Evolutionary conservation across 208 protist genomes (phyloP).

Genomic region (Crithidia sp.): DNA sequence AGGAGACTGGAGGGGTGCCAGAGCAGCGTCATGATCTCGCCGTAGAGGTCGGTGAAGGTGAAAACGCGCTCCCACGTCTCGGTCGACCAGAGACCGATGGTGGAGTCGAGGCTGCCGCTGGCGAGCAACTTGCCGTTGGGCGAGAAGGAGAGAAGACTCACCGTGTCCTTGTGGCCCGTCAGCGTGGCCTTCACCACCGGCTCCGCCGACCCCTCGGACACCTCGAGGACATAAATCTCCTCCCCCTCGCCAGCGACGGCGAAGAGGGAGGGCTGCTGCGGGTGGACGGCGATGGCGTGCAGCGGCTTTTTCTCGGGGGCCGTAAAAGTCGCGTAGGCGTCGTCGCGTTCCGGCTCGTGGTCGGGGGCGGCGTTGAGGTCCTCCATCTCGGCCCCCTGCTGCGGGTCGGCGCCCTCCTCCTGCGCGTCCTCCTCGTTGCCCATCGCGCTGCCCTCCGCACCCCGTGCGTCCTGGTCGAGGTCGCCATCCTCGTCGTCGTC

Average conservation of each 20-base stretch:
- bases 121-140: constrained; percentile 82
- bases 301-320: constrained; percentile 59
- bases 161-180: constrained; percentile 79
- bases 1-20: constrained; percentile 95
- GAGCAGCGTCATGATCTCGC: constrained; percentile 81
- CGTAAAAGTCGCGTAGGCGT: constrained; percentile 66
- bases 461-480: constrained; percentile 19
- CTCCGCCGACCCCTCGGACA: background rate
- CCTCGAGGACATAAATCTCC: constrained; percentile 67
- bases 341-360: constrained; percentile 78
- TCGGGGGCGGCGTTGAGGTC: constrained; percentile 85
- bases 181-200: constrained; percentile 41
- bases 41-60: constrained; percentile 82
- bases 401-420: constrained; percentile 32
- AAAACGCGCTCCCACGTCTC: constrained; percentile 78
- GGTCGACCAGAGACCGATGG: constrained; percentile 78
- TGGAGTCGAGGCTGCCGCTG: constrained; percentile 75
- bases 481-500: constrained; percentile 49
- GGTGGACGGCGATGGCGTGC: constrained; percentile 63
- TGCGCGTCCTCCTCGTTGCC: constrained; percentile 14
- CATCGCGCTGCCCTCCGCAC: constrained; percentile 13
- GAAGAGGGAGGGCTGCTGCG: constrained; percentile 49
- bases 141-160: constrained; percentile 82
- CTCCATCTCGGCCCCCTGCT: constrained; percentile 50
- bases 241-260: constrained; percentile 79